A percentile compares a stretch with the other conserved stretches of the same genome.
Evolutionary conservation across 345 rosid genomes (phyloP).

Genomic region (Citrus australasica): DNA sequence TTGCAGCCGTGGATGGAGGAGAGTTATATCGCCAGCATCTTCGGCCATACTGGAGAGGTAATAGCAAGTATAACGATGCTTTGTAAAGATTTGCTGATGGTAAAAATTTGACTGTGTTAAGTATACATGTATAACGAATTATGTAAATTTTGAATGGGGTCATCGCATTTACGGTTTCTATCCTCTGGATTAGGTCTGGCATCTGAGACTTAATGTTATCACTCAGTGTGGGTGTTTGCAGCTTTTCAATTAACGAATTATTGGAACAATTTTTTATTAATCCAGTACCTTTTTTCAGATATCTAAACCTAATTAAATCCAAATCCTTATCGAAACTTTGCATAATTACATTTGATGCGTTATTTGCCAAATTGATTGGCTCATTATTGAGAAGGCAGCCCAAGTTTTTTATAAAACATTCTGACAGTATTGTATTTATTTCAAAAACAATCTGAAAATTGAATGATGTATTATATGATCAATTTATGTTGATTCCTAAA

Average conservation of each 20-base stretch:
- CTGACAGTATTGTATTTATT: no score
- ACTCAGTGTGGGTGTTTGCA: background rate
- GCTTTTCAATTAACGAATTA: background rate
- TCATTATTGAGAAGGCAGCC: no score
- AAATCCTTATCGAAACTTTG: no score
- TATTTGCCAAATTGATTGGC: no score
- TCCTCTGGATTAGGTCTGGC: background rate
- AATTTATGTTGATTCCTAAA: no score
- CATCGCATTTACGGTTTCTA: background rate
- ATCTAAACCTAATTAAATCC: no score
- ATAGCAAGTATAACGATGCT: background rate
- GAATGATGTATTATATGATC: no score
- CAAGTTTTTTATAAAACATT: no score
- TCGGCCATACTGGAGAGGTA: conserved; percentile 70
- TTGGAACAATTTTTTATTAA: background rate
- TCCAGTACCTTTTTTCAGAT: no score
- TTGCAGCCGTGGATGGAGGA: conserved; percentile 95
- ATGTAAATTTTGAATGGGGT: background rate
- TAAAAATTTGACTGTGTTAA: no score
- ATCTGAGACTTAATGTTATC: background rate
- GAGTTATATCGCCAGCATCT: conserved; percentile 56
- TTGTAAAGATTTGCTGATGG: background rate
- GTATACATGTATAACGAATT: background rate
- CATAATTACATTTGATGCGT: no score
- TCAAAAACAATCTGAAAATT: no score